Evolutionary conservation across 2,329 filamentous ascomycete species (phyloP), one percentile per base, ranked within the genome.

Genomic region (Aureobasidium uvarum): DNA sequence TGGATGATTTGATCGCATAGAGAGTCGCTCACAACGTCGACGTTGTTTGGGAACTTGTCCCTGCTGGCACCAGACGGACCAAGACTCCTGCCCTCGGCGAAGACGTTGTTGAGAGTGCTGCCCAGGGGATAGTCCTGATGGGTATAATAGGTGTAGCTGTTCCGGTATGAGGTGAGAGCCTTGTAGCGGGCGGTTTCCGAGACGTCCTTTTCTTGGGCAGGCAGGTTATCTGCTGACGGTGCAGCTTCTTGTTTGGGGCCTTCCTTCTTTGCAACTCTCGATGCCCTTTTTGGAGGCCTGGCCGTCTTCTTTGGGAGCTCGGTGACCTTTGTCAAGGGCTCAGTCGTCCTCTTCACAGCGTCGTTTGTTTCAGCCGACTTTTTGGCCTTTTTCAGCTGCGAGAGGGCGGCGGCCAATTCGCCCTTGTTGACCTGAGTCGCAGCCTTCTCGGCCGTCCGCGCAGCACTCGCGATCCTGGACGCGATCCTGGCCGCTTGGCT

Each of bases 1-100:
- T 85, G 74, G 52, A 96, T 71, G 16, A 90, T 79, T 70, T 94
- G 87, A 72, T 92, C 89, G 69, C 79, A 81, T 60, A 81, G 73
- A n/a, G 72, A 68, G 51, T 77, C 73, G 74, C 76, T 81, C 71
- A 81, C 78, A 69, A 81, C 72, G 41, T 74, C 70, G 23, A 67
- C 46, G 10, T 18, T 45, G 45, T 67, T 33, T 20, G 54, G 45
- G 13, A 20, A 33, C 41, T 62, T 67, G 16, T 67, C 62, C 8
- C 11, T 38, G 16, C 20, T 8, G 28, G 25, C 41, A 43, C 38
- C 41, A 2, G 33, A 16, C 6, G 50, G 16, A 23, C 55, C 55
- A 10, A 41, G 11, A 4, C 13, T 2, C 2, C 13, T 31, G n/a
- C 16, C 16, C 20, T 20, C n/a, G 18, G 14, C 7, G 10, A 64